These are phyloP conservation scores for Lenwebbia sp. DNA, from an alignment of 345 rosid genomes.

Conservation along the genomic window DNA sequence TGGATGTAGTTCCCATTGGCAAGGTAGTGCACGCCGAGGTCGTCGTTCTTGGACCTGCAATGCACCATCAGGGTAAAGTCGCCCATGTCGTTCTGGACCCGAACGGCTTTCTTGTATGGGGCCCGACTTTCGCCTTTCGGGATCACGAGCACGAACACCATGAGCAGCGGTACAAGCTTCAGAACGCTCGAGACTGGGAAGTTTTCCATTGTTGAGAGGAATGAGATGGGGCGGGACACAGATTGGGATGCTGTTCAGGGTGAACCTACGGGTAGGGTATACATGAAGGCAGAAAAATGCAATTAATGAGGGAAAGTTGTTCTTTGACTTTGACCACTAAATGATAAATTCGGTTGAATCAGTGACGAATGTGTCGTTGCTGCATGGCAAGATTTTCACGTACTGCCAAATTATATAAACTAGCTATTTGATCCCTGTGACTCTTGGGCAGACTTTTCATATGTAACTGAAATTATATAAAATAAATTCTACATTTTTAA, in stretches of 20 bases:
- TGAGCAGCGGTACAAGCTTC: not conserved
- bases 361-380: not conserved
- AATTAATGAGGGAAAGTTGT: not conserved
- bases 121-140: not conserved
- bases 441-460: not conserved
- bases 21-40: not conserved
- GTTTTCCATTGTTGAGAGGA: not conserved
- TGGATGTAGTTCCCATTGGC: not conserved
- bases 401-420: not conserved
- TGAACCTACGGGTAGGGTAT: not conserved
- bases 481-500: accelerated
- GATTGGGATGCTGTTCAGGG: not conserved
- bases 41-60: not conserved
- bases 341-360: not conserved
- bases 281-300: not conserved
- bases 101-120: not conserved
- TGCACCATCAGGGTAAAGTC: not conserved
- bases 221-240: not conserved
- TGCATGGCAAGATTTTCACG: not conserved
- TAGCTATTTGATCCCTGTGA: not conserved
- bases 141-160: not conserved
- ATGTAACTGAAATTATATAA: not conserved
- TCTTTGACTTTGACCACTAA: not conserved
- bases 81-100: not conserved
- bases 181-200: not conserved